Base-by-base conservation (phyloP, 2,329 filamentous ascomycete genomes). In the Trichophyton verrucosum region DNA sequence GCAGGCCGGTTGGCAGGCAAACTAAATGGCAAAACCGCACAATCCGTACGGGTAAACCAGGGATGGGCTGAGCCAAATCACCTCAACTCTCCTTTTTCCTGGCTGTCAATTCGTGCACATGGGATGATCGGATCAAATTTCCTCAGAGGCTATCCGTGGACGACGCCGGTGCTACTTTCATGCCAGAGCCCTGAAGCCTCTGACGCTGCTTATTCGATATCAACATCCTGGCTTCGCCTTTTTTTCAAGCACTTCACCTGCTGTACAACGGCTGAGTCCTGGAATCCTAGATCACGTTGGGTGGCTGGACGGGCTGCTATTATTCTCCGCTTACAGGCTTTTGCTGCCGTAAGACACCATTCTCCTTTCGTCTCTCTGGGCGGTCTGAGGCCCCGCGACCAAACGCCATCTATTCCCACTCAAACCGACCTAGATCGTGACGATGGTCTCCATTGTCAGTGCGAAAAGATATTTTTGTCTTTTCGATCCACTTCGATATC, bases 21-120 rank as follows among this genome's bases (percentile, higher is more conserved):
- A 38, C 33, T 13, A 38, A 38, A 38, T 38, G 33, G 33, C 33
- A 38, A 38, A 9, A 38, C 11, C 9, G 9, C 33, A 38, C 27
- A 30, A 30, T 30, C 27, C 27, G 27, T 38, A 38, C 33, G 33
- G 33, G 8, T 38, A 38, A 9, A 11, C 33, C 33, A 13, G 2
- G 11, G 9, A 13, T 13, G 33, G 13, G 33, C 2, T 38, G 33
- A 38, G 33, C 33, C 33, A 38, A 38, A 38, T 38, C 9, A 9
- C 11, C 8, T 13, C 33, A 38, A 4, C 33, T 13, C 33, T 13
- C 27, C 13, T 27, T 24, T 27, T 27, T 49, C 24, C 46, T 49
- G 46, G 20, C 20, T 49, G 46, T 49, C 46, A 49, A 49, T 36
- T 55, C 49, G 30, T 44, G 49, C 49, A 55, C 49, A 55, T 55